Evolutionary conservation across 306 rosid genomes (phyloP), one percentile per base, ranked within the genome.

Genomic region (Gastrolobium villosum): DNA sequence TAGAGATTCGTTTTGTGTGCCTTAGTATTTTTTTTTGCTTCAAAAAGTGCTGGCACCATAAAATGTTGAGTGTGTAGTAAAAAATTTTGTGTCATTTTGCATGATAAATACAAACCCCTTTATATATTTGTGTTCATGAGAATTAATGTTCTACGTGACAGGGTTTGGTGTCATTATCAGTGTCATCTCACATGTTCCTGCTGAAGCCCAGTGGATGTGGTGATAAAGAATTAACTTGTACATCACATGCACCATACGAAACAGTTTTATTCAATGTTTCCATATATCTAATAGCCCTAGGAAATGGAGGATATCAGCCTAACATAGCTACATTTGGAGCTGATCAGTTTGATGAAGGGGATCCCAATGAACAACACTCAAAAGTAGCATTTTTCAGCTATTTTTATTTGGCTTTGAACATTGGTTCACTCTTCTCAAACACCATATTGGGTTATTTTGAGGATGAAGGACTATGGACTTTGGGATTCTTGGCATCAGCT

Each of bases 291-390:
- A 46, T 86, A 11, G 98, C 98, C 39, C 79, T 93, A 1, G 98
- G 98, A 37, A 88, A 93, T 65, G 98, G 98, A 71, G 98, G 98
- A 1, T 90, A 93, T 74, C 94, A 91, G 4, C 98, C 98, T 0
- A 91, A 81, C 49, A 88, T 93, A 35, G 98, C 96, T 2, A 90
- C 98, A 31, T 91, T 93, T 75, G 98, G 98, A 4, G 93, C 98
- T 2, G 98, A 93, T 72, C 98, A 93, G 28, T 93, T 93, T 70
- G 98, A 93, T 70, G 98, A 85, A 75, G 90, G 74, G n/a, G 86
- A 93, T 66, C 77, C 82, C 0, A 70, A n/a, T 4, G 98, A 93
- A 68, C 87, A 89, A 9, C 79, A 67, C 70, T 89, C 96, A 14
- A 90, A 93, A 66, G 79, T 90, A 6, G 67, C 94, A 15, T 93